Evolutionary conservation across 768 basidiomycete genomes (phyloP).

Genomic region (Lactifluus echinatus): DNA sequence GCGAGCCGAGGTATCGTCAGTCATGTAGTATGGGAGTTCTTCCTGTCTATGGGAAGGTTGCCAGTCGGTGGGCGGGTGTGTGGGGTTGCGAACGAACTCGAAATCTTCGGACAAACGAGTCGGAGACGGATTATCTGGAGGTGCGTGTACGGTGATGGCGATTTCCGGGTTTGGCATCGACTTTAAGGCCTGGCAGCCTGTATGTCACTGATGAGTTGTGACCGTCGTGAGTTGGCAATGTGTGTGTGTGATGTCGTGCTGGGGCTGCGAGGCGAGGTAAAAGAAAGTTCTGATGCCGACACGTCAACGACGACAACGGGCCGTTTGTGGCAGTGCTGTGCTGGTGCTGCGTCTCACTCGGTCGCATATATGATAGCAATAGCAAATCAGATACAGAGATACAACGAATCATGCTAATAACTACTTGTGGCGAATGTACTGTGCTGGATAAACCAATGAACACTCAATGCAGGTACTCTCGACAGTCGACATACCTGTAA

Average conservation of each 20-base stretch:
- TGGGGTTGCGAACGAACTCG: conserved; percentile 59
- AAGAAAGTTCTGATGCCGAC: background rate
- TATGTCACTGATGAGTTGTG: background rate
- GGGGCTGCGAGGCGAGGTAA: background rate
- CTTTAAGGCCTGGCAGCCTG: conserved; percentile 21
- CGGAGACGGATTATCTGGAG: conserved; percentile 38
- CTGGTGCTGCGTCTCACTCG: too few relatives aligned
- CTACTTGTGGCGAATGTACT: conserved; percentile 40
- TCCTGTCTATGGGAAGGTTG: conserved; percentile 29
- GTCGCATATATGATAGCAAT: too few relatives aligned
- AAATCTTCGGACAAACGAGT: conserved; percentile 56
- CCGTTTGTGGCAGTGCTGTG: background rate
- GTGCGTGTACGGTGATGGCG: conserved; percentile 60
- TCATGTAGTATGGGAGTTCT: conserved; percentile 44
- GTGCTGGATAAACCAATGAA: conserved; percentile 26
- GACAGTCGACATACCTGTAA: conserved; percentile 47
- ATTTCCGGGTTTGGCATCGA: conserved; percentile 59
- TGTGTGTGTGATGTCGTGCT: background rate
- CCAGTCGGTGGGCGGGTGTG: conserved; percentile 26
- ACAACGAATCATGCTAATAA: conserved; percentile 8
- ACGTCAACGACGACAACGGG: conserved; percentile 7
- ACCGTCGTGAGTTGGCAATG: background rate
- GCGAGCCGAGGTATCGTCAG: conserved; percentile 39
- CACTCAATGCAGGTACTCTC: background rate
- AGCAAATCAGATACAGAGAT: conserved; percentile 15